Conservation (phyloP, 1,284 basidiomycete genomes). For the Apiotrichum montevideense region DNA sequence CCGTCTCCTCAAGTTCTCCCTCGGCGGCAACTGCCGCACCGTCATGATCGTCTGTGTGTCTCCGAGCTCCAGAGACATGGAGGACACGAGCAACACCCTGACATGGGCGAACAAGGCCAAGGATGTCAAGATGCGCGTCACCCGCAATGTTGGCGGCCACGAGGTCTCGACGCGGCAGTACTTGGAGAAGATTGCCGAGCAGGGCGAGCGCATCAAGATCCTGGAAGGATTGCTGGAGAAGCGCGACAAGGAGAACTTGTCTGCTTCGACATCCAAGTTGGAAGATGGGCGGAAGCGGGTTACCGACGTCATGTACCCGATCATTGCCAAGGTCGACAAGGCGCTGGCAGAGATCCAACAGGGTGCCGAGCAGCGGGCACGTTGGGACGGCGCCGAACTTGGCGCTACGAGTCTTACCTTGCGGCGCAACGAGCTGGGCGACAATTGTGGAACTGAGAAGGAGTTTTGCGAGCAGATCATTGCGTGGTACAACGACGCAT, state of each 20-base stretch:
- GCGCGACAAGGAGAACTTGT: conserved; percentile 47
- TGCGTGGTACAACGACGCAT: conserved; percentile 61
- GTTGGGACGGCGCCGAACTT: conserved; percentile 66
- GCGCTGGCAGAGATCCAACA: conserved; percentile 64
- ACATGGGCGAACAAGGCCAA: conserved; percentile 93
- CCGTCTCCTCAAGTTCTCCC: conserved; percentile 87
- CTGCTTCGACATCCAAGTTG: conserved; percentile 48
- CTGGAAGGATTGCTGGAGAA: conserved; percentile 63
- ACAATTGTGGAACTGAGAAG: conserved; percentile 56
- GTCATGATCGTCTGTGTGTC: conserved; percentile 97
- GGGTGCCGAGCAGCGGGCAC: conserved; percentile 68
- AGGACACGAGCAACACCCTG: conserved; percentile 95
- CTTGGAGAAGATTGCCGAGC: conserved; percentile 80
- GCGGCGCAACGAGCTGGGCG: conserved; percentile 61
- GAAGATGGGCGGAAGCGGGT: conserved; percentile 63
- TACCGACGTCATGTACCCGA: conserved; percentile 62
- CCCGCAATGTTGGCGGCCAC: conserved; percentile 86
- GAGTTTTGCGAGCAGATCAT: conserved; percentile 64
- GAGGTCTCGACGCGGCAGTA: conserved; percentile 89
- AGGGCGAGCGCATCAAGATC: conserved; percentile 29
- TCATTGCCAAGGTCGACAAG: conserved; percentile 62
- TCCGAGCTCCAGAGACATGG: conserved; percentile 87
- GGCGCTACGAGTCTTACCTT: conserved; percentile 61
- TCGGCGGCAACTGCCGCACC: conserved; percentile 95
- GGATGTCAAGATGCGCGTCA: conserved; percentile 88